A percentile compares a stretch with the other conserved stretches of the same genome.
Conservation (phyloP, 768 basidiomycete species). For the Saitozyma sp. region DNA sequence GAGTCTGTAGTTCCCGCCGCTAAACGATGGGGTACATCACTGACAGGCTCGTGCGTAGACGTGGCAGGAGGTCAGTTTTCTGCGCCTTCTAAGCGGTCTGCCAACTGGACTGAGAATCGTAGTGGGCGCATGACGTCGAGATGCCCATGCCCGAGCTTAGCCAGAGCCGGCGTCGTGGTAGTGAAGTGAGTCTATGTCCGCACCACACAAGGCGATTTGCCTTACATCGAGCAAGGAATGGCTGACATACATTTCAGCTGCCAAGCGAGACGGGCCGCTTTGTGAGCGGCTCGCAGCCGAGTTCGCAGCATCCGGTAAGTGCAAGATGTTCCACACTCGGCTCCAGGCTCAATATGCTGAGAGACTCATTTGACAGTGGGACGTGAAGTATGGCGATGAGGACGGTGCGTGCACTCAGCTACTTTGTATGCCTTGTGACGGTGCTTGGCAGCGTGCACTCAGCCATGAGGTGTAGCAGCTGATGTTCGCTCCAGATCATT, state of each 20-base stretch:
- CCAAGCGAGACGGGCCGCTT: not conserved
- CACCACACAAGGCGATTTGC: too few relatives aligned
- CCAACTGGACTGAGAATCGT: too few relatives aligned
- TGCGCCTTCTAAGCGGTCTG: too few relatives aligned
- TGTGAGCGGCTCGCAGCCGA: slow-evolving; percentile 25
- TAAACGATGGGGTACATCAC: too few relatives aligned
- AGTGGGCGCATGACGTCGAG: not conserved
- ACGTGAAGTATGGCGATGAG: slow-evolving; percentile 5
- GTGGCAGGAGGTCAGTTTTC: too few relatives aligned
- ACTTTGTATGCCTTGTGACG: not conserved
- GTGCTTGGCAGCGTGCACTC: too few relatives aligned
- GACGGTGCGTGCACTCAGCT: slow-evolving; percentile 4
- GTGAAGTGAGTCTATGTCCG: slow-evolving; percentile 16
- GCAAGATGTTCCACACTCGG: too few relatives aligned
- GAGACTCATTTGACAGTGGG: not conserved
- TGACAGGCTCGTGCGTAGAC: too few relatives aligned
- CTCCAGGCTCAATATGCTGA: too few relatives aligned
- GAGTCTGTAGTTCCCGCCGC: not conserved
- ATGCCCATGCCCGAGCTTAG: slow-evolving; percentile 7
- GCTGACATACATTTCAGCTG: not conserved
- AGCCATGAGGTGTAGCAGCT: not conserved
- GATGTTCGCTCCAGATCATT: slow-evolving; percentile 7
- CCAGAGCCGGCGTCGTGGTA: slow-evolving; percentile 16
- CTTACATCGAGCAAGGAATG: too few relatives aligned
- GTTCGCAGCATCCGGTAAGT: too few relatives aligned